phyloP scores from a whole-genome alignment of 2,329 filamentous ascomycete species.

The Teratosphaeria viscida region DNA sequence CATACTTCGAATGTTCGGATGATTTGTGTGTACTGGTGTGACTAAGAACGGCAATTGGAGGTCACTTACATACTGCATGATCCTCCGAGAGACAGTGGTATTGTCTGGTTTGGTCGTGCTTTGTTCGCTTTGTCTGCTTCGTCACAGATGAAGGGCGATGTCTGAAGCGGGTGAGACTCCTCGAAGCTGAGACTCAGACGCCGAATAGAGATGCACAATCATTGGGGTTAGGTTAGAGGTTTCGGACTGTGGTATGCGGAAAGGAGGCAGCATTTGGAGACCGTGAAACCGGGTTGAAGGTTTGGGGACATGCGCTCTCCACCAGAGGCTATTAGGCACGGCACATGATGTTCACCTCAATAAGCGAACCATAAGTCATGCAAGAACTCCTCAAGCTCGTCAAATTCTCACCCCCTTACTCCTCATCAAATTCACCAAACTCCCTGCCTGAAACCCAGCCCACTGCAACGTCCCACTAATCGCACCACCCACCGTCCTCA shows the following conservation, averaged over 20 bases:
- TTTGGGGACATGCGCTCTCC: too few relatives aligned
- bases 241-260: too few relatives aligned
- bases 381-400: constrained; percentile 9
- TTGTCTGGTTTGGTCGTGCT: not conserved
- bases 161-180: not conserved
- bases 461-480: constrained; percentile 60
- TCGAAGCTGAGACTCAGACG: not conserved
- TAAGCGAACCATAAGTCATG: too few relatives aligned
- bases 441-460: constrained; percentile 69
- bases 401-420: constrained; percentile 80
- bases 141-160: not conserved
- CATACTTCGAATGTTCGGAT: not conserved
- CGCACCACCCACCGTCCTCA: constrained; percentile 50
- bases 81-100: not conserved
- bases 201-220: too few relatives aligned
- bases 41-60: not conserved
- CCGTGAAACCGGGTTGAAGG: too few relatives aligned
- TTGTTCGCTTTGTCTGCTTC: not conserved
- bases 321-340: too few relatives aligned
- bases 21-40: not conserved
- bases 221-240: too few relatives aligned
- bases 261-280: too few relatives aligned
- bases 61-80: not conserved
- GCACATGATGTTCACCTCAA: too few relatives aligned
- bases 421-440: constrained; percentile 69